A percentile compares a stretch with the other conserved stretches of the same genome.
Evolutionary conservation across 805 yeast genomes (phyloP).

Genomic region (Hermanozyma aechmeae): DNA sequence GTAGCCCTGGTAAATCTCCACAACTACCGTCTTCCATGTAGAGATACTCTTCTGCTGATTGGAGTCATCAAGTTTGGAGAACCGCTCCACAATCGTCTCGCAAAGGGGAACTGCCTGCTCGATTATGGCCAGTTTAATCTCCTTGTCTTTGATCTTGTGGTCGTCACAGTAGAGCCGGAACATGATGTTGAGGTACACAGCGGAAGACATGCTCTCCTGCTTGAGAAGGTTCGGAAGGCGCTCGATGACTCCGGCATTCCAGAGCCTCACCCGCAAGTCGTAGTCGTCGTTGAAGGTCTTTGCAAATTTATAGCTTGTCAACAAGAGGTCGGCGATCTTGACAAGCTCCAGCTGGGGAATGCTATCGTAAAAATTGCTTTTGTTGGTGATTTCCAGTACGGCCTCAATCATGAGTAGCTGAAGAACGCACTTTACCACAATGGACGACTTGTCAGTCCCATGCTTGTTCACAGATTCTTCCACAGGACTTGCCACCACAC

Average conservation of each 20-base stretch:
- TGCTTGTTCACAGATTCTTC: no score
- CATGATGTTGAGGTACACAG: slow-evolving; percentile 73
- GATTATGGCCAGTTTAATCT: slow-evolving; percentile 42
- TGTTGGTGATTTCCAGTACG: slow-evolving; percentile 68
- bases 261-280: slow-evolving; percentile 76
- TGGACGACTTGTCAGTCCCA: slow-evolving; percentile 43
- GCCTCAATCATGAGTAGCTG: slow-evolving; percentile 86
- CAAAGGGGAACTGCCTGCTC: slow-evolving; percentile 59
- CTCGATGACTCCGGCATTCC: slow-evolving; percentile 89
- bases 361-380: slow-evolving; percentile 53
- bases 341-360: slow-evolving; percentile 62
- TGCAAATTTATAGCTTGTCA: slow-evolving; percentile 72
- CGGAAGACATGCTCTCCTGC: slow-evolving; percentile 87
- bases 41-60: slow-evolving; percentile 73
- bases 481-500: slow-evolving; percentile 16
- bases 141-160: slow-evolving; percentile 35
- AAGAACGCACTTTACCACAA: slow-evolving; percentile 86
- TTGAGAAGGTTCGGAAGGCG: slow-evolving; percentile 83
- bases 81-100: slow-evolving; percentile 59
- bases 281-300: slow-evolving; percentile 82
- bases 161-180: slow-evolving; percentile 71
- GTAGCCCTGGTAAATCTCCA: slow-evolving; percentile 78
- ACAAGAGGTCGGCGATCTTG: slow-evolving; percentile 49
- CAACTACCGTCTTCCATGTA: slow-evolving; percentile 89
- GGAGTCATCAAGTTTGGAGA: slow-evolving; percentile 61